These are phyloP conservation scores for Pestalotiopsis sp. DNA, from an alignment of 2,329 filamentous ascomycete genomes.

Conservation along the genomic window DNA sequence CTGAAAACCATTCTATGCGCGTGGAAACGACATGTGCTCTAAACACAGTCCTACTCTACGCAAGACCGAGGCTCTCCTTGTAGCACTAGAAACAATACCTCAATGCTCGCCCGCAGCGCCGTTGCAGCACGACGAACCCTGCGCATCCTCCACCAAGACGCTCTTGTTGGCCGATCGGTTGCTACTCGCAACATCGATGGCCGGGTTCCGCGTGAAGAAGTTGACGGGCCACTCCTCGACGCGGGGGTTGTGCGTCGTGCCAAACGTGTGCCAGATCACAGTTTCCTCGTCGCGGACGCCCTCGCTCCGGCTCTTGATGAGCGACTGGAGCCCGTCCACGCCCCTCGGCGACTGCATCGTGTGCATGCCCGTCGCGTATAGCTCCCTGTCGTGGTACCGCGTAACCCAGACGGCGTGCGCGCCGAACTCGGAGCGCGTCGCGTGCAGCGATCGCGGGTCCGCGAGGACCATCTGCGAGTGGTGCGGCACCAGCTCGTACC, in stretches of 20 bases:
- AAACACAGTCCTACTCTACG: not conserved
- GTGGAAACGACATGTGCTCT: not conserved
- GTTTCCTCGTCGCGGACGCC: conserved; percentile 47
- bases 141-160: not conserved
- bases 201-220: conserved; percentile 48
- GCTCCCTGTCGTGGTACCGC: conserved; percentile 47
- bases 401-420: conserved; percentile 50
- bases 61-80: not conserved
- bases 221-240: conserved; percentile 49
- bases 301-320: conserved; percentile 29
- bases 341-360: conserved; percentile 49
- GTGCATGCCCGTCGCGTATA: conserved; percentile 51
- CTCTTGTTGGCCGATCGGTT: not conserved
- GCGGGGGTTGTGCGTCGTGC: conserved; percentile 47
- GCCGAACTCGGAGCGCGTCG: conserved; percentile 43
- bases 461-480: conserved; percentile 48
- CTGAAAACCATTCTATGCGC: no score
- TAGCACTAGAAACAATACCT: not conserved
- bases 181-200: conserved; percentile 15
- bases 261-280: conserved; percentile 51
- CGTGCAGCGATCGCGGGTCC: conserved; percentile 41
- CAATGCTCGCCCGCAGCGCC: not conserved
- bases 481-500: conserved; percentile 47
- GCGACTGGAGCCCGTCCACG: conserved; percentile 23
- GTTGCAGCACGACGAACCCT: not conserved